Conservation (phyloP, 192 early-diverging fungal species). For the Backusella tarrabulga region DNA sequence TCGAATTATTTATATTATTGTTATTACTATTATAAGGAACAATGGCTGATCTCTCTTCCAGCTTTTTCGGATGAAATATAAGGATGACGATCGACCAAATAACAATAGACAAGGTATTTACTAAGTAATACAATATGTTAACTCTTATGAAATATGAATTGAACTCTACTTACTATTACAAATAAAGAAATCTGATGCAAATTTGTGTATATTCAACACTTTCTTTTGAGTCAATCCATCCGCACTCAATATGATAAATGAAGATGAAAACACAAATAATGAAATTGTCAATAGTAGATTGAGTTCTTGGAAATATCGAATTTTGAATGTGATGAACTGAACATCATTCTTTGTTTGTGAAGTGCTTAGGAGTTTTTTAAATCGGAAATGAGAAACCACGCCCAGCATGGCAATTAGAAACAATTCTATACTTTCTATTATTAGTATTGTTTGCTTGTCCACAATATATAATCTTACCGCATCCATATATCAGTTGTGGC, state of each 20-base stretch:
- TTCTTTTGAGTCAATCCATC: slow-evolving; percentile 35
- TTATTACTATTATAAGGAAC: background rate
- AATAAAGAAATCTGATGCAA: slow-evolving; percentile 36
- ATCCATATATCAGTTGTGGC: slow-evolving; percentile 34
- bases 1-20: background rate
- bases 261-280: slow-evolving; percentile 19
- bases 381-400: slow-evolving; percentile 33
- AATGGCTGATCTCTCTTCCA: background rate
- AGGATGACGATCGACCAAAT: slow-evolving; percentile 29
- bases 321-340: slow-evolving; percentile 20
- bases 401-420: slow-evolving; percentile 31
- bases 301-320: slow-evolving; percentile 34
- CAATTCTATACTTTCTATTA: slow-evolving; percentile 9
- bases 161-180: slow-evolving; percentile 29
- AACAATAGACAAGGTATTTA: slow-evolving; percentile 18
- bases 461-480: slow-evolving; percentile 1
- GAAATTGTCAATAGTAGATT: slow-evolving; percentile 23
- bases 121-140: slow-evolving; percentile 4
- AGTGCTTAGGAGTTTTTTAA: slow-evolving; percentile 24
- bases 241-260: slow-evolving; percentile 34
- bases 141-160: background rate
- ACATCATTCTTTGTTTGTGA: slow-evolving; percentile 10
- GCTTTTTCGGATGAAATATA: slow-evolving; percentile 27
- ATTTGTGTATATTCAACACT: slow-evolving; percentile 23
- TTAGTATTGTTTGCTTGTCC: background rate